Base-by-base conservation (phyloP, 805 yeast genomes). In the Yamadazyma endophytica region DNA sequence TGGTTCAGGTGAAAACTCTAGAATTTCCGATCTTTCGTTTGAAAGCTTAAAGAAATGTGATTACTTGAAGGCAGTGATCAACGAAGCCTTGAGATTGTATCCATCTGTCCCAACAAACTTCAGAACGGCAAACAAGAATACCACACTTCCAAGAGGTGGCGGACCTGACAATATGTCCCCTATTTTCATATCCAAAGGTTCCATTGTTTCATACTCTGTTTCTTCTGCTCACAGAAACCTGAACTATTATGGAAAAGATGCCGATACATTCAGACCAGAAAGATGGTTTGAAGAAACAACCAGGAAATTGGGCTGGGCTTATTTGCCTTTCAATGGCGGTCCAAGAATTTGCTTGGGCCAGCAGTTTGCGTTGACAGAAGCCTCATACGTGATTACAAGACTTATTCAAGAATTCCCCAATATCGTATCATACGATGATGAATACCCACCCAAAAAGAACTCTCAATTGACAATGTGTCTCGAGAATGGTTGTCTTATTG, bases 311-410 rank as follows among this genome's bases (percentile, higher is more conserved):
- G 64, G 68, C 6, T 71, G 76, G 76, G 71, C 68, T 14, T 71
- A 63, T 48, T 49, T 71, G 21, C 77, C 77, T 16, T 71, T 71
- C 53, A 70, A 70, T 43, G 78, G 77, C 27, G 78, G 78, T 5
- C 77, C 77, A 17, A 53, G 78, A 37, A 70, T 72, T 35, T 72
- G 78, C 44, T 52, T 72, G 36, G 78, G 78, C 26, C 77, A 72
- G 56, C 77, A 72, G 49, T 70, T 70, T 52, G 78, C 77, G 4
- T 60, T 72, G 8, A 69, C 75, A 13, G 77, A 72, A 50, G 70
- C 74, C n/a, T 56, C 70, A n/a, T 71, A 68, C 46, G 55, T 57
- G 12, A 40, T 63, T 22, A 56, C 55, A 11, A 55, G 74, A 41
- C 38, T 69, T 9, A 19, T 40, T 14, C 58, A 52, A 40, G 32